Evolutionary conservation across 768 basidiomycete species (phyloP), one percentile per base, ranked within the genome.

Genomic region (Amanita muscaria): DNA sequence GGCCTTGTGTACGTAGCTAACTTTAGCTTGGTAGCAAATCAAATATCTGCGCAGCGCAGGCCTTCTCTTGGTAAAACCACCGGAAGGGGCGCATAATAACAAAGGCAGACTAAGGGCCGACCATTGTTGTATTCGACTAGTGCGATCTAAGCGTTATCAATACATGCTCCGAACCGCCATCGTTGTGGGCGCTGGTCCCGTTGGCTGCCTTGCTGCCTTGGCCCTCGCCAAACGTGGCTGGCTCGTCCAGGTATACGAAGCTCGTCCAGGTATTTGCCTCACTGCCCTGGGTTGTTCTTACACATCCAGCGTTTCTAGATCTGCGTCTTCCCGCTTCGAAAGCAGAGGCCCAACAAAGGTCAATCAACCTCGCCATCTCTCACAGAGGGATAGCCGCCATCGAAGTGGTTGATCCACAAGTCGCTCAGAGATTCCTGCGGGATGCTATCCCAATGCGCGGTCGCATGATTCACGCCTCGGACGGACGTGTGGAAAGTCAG

Each of bases 291-390:
- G 8, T 40, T 31, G 25, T 19, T 41, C 27, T 43, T 32, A 22
- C 50, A 30, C 10, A 31, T 19, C 42, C 27, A n/a, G 27, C 27
- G 7, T 29, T 12, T 41, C 47, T 51, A 90, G 88, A 90, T 67
- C 69, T 85, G 53, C 80, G 88, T 35, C 72, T 85, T 41, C 73
- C 80, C 23, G 75, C 80, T 23, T 82, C 83, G 39, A 82, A 76
- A 60, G 70, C 72, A 35, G 70, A 67, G 44, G 64, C 74, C 22
- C 77, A 80, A 56, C 85, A 88, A 58, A 79, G 94, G 46, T 96
- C 92, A 46, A 96, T 98, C 64, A 98, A 98, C 67, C 72, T 98
- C 44, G 93, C 92, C 21, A 89, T 98, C 48, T 97, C 93, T 15
- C 81, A 90, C 47, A 80, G 94, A 34, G 94, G 93, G 51, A 83